Base-by-base conservation (phyloP, 2,329 filamentous ascomycete species). In the Clarireedia paspali region DNA sequence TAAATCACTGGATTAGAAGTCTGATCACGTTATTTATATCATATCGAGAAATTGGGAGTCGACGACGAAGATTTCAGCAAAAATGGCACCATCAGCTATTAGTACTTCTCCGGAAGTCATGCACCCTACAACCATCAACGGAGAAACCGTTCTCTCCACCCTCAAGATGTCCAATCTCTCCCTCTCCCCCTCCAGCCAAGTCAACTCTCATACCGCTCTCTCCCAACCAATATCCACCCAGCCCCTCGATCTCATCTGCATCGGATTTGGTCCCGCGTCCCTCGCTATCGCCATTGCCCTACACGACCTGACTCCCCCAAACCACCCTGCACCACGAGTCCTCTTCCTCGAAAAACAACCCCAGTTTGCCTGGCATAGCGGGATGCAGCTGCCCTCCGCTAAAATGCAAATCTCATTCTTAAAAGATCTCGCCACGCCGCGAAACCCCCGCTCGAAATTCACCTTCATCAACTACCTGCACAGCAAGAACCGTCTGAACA, bases 401-500 rank as follows among this genome's bases (percentile, higher is more conserved):
- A 91, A 88, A 74, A 97, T 97, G 92, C 92, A 97, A 70, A 97
- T 97, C 64, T 95, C 89, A 9, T 97, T 96, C 75, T 81, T 97
- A 74, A 97, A 97, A 75, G 92, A 97, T 69, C 82, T 97, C 71
- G 92, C 92, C 3, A 94, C 89, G 3, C 78, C 96, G 63, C 82
- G 92, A 57, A 85, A 97, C 69, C 92, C 92, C 6, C 83, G 87
- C 61, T 95, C 89, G 62, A 81, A 91, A 66, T 97, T 97, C 72
- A 97, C 92, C 14, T 97, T 96, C 73, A 77, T 96, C 68, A 96
- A 96, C 73, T 97, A 97, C 71, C 81, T 97, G 12, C 88, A 95
- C 74, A 74, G 81, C 64, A 87, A 95, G 64, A 79, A 80, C 55
- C 81, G 92, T n/a, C 78, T 97, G 40, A 83, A 95, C 49, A 85